Percentiles rank a stretch among this genome's conserved stretches.
Evolutionary conservation across 768 basidiomycete species (phyloP).

Genomic region (Agaricus sinodeliciosus): DNA sequence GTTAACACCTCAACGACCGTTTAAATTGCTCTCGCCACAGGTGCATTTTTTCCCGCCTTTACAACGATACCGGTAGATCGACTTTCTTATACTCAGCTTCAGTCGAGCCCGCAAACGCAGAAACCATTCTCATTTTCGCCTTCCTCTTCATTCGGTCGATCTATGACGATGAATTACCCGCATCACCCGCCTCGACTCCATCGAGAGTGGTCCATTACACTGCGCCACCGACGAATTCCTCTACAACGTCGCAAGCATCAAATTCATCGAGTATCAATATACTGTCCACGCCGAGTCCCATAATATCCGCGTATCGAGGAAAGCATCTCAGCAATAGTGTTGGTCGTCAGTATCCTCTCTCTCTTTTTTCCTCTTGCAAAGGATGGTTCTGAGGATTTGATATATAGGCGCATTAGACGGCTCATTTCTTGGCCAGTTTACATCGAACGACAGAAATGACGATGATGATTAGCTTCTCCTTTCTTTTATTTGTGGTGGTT

Average conservation of each 20-base stretch:
- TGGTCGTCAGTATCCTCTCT: constrained; percentile 27
- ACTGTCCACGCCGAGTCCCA: constrained; percentile 34
- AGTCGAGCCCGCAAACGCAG: constrained; percentile 37
- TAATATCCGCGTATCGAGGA: constrained; percentile 36
- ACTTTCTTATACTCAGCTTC: not conserved
- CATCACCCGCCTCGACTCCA: constrained; percentile 36
- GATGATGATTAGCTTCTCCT: constrained; percentile 8
- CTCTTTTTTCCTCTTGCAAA: not conserved
- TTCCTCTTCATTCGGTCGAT: constrained; percentile 24
- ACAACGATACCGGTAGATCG: not conserved
- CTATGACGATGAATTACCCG: constrained; percentile 22
- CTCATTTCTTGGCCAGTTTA: constrained; percentile 26
- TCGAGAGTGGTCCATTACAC: constrained; percentile 31
- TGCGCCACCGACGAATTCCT: constrained; percentile 19
- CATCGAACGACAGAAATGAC: constrained; percentile 15
- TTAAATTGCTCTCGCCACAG: constrained; percentile 34
- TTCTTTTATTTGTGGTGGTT: too few relatives aligned
- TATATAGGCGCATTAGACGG: constrained; percentile 33
- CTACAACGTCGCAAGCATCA: constrained; percentile 27
- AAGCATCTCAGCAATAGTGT: constrained; percentile 28
- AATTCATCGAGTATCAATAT: constrained; percentile 22
- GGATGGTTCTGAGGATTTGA: not conserved
- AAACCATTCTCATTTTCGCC: constrained; percentile 36
- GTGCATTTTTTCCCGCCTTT: constrained; percentile 18
- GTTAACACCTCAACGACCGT: constrained; percentile 28